A percentile compares a stretch with the other conserved stretches of the same genome.
Evolutionary conservation across 345 rosid genomes (phyloP).

Genomic region (Viola odorata): DNA sequence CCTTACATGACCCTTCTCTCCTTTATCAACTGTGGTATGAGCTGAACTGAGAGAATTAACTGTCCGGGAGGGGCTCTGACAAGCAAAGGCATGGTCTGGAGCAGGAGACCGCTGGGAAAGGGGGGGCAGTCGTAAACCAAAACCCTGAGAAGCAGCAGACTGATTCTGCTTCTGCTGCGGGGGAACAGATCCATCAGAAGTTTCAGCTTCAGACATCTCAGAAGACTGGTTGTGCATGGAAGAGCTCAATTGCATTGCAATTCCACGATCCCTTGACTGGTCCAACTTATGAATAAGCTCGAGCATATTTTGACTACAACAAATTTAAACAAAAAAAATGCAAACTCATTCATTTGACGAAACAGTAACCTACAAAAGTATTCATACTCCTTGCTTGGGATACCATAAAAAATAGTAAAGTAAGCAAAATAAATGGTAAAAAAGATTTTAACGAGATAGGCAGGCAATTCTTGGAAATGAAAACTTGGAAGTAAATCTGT

Average conservation of each 20-base stretch:
- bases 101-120: conserved; percentile 10
- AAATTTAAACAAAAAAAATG: background rate
- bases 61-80: background rate
- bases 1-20: conserved; percentile 13
- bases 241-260: conserved; percentile 43
- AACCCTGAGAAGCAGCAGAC: conserved; percentile 61
- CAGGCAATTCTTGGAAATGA: too few relatives aligned
- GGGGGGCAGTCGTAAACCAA: conserved; percentile 31
- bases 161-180: conserved; percentile 46
- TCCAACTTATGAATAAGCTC: conserved; percentile 92
- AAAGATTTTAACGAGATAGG: background rate
- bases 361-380: too few relatives aligned
- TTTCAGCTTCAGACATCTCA: conserved; percentile 43
- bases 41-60: conserved; percentile 1
- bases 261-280: conserved; percentile 45
- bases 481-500: too few relatives aligned
- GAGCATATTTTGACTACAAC: conserved; percentile 78
- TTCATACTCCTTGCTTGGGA: background rate
- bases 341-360: background rate
- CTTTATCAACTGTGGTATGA: conserved; percentile 3
- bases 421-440: background rate
- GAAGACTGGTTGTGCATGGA: conserved; percentile 32
- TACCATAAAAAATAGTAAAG: background rate
- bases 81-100: conserved; percentile 4
- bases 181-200: conserved; percentile 50